phyloP scores from a whole-genome alignment of 768 basidiomycete species.

The Stropharia rugosoannulata region DNA sequence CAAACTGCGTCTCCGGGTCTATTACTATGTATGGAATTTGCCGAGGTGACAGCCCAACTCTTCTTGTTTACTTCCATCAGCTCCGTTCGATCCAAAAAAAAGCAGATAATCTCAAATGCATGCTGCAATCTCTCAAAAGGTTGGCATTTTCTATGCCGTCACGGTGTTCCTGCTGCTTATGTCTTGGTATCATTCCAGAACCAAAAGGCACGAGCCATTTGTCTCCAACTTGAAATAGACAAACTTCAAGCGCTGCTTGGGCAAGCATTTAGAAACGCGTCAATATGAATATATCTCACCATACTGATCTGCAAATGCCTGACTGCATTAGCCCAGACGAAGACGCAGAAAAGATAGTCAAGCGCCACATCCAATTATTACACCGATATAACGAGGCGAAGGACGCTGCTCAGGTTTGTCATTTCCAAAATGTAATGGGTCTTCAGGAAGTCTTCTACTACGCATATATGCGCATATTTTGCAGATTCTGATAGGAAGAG shows the following conservation, averaged over 20 bases:
- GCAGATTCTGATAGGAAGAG: slow-evolving; percentile 79
- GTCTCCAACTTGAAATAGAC: slow-evolving; percentile 48
- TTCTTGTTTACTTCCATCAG: too few species aligned
- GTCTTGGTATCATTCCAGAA: slow-evolving; percentile 30
- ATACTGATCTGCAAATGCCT: neutral
- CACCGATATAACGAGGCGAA: slow-evolving; percentile 83
- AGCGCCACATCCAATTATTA: slow-evolving; percentile 66
- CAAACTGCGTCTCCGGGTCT: too few species aligned
- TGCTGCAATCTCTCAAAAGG: slow-evolving; percentile 16
- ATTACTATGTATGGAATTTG: too few species aligned
- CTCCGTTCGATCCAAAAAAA: too few species aligned
- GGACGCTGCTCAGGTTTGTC: slow-evolving; percentile 72
- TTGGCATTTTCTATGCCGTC: neutral
- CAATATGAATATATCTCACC: slow-evolving; percentile 10
- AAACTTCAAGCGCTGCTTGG: slow-evolving; percentile 47
- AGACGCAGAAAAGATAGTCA: slow-evolving; percentile 59
- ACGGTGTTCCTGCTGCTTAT: neutral
- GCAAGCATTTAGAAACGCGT: slow-evolving; percentile 23
- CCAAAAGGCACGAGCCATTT: slow-evolving; percentile 46
- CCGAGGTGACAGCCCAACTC: too few species aligned
- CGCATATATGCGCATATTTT: neutral
- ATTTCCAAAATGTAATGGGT: neutral
- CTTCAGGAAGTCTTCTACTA: neutral
- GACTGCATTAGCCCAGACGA: slow-evolving; percentile 30
- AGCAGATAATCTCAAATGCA: slow-evolving; percentile 7